Conservation (phyloP, 441 rosid species). For the Omphalea diandra region DNA sequence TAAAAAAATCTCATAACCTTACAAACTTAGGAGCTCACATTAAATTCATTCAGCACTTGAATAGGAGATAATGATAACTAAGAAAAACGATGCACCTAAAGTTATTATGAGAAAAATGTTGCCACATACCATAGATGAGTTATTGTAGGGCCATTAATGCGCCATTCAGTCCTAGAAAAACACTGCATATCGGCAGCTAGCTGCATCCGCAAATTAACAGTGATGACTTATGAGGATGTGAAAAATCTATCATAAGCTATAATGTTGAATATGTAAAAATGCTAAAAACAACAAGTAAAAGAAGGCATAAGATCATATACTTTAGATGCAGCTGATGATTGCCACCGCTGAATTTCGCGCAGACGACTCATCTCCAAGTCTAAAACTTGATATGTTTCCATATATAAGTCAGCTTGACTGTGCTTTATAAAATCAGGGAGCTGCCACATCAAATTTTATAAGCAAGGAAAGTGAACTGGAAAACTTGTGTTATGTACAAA, state of each 20-base stretch:
- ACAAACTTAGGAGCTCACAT: too few species aligned
- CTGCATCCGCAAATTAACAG: conserved; percentile 50
- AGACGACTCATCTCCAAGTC: conserved; percentile 99
- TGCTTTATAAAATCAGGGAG: conserved; percentile 99
- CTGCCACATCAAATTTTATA: conserved; percentile 44
- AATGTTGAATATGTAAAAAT: conserved; percentile 10
- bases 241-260: conserved; percentile 6
- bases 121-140: conserved; percentile 83
- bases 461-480: conserved; percentile 19
- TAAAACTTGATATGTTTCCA: conserved; percentile 98
- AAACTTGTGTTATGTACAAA: background rate
- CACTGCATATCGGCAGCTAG: conserved; percentile 99
- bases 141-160: conserved; percentile 95
- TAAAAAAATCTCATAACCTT: too few species aligned
- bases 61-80: too few species aligned
- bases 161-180: conserved; percentile 96
- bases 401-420: conserved; percentile 95
- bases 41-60: too few species aligned
- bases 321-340: conserved; percentile 91
- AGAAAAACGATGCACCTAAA: too few species aligned
- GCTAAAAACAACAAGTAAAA: background rate
- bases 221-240: conserved; percentile 10
- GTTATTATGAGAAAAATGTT: background rate
- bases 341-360: conserved; percentile 99
- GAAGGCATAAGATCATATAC: conserved; percentile 37